Evolutionary conservation across 345 rosid genomes (phyloP).

Genomic region (Camelina hispida): DNA sequence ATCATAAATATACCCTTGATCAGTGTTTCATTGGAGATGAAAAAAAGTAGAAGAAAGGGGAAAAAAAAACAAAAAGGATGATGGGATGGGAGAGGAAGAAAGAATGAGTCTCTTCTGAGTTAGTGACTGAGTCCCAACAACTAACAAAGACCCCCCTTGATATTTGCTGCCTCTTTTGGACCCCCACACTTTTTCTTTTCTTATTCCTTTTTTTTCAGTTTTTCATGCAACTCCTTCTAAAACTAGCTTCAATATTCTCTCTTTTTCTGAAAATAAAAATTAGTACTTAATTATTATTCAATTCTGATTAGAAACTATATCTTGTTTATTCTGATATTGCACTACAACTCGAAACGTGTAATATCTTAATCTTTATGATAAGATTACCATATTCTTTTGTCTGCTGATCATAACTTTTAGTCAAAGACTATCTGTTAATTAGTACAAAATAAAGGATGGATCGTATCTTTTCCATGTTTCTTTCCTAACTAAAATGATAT

Average conservation of each 20-base stretch:
- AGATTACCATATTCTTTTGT: slow-evolving; percentile 36
- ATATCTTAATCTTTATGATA: slow-evolving; percentile 23
- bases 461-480: slow-evolving; percentile 38
- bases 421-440: slow-evolving; percentile 33
- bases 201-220: slow-evolving; percentile 11
- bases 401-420: slow-evolving; percentile 33
- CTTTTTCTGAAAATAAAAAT: not conserved
- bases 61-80: slow-evolving; percentile 48
- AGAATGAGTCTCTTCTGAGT: slow-evolving; percentile 49
- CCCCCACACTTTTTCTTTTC: slow-evolving; percentile 34
- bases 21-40: not conserved
- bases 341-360: slow-evolving; percentile 45
- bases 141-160: slow-evolving; percentile 66
- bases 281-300: slow-evolving; percentile 23
- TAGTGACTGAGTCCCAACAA: slow-evolving; percentile 65
- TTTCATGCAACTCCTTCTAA: slow-evolving; percentile 24
- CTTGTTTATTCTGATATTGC: slow-evolving; percentile 10
- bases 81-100: slow-evolving; percentile 58
- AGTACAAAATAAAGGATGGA: not conserved
- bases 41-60: not conserved
- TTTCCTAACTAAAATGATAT: not conserved
- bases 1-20: not conserved
- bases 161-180: slow-evolving; percentile 55
- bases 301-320: slow-evolving; percentile 17
- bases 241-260: not conserved